These are phyloP conservation scores for Mycena sp. DNA, from an alignment of 1,284 basidiomycete genomes.

Conservation along the genomic window DNA sequence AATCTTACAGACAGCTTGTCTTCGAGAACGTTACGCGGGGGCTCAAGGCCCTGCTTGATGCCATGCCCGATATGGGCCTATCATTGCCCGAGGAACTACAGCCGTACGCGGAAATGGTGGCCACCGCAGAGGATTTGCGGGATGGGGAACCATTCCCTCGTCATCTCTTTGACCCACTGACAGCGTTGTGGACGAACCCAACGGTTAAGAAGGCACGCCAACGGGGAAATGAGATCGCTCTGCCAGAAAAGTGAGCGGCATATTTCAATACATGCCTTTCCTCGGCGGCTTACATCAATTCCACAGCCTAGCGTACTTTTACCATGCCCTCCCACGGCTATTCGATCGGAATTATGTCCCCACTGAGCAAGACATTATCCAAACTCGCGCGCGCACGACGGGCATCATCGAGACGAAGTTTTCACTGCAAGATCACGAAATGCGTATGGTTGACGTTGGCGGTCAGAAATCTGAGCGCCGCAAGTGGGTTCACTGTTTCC, in stretches of 20 bases:
- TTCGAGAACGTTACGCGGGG: constrained; percentile 92
- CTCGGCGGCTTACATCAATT: neutral
- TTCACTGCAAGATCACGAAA: constrained; percentile 27
- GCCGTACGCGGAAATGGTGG: constrained; percentile 44
- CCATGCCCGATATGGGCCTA: constrained; percentile 89
- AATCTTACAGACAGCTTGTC: constrained; percentile 86
- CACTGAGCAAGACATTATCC: constrained; percentile 79
- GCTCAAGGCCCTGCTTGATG: constrained; percentile 83
- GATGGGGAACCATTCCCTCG: constrained; percentile 84
- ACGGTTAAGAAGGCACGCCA: constrained; percentile 70
- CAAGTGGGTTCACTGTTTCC: constrained; percentile 90
- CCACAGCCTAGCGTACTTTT: constrained; percentile 68
- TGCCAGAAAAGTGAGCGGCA: constrained; percentile 77
- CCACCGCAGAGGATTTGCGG: constrained; percentile 74
- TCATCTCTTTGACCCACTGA: neutral
- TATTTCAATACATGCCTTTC: neutral
- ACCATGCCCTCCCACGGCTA: constrained; percentile 70
- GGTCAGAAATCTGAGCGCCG: constrained; percentile 90
- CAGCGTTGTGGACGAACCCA: constrained; percentile 73
- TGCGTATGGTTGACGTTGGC: constrained; percentile 53
- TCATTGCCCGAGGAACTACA: constrained; percentile 53
- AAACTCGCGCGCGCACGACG: constrained; percentile 79
- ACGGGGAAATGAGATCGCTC: constrained; percentile 75
- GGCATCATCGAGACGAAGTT: constrained; percentile 90
- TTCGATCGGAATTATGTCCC: constrained; percentile 71